Conservation (phyloP, 2,329 filamentous ascomycete species). For the Penicillium rolfsii region DNA sequence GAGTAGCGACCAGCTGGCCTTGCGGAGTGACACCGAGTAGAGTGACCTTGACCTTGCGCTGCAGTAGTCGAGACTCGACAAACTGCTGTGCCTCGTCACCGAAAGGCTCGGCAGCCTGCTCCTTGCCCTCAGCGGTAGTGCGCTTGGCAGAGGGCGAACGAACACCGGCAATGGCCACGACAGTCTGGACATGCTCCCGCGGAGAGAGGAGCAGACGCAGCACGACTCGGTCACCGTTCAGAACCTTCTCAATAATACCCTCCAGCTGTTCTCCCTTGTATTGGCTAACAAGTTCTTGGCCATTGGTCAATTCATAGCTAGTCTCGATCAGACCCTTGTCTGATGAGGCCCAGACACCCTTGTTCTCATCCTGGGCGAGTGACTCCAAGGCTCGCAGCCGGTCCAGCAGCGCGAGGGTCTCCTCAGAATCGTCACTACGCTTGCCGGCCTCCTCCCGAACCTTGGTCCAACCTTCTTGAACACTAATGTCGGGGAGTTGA, state of each 20-base stretch:
- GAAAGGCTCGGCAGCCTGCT: conserved; percentile 83
- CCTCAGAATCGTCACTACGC: conserved; percentile 79
- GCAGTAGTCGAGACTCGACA: conserved; percentile 81
- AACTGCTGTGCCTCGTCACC: conserved; percentile 88
- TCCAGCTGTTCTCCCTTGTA: conserved; percentile 86
- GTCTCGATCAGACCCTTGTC: conserved; percentile 71
- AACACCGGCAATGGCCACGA: conserved; percentile 86
- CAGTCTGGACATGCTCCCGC: conserved; percentile 83
- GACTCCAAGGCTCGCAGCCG: conserved; percentile 76
- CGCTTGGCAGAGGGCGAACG: conserved; percentile 88
- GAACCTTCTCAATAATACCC: conserved; percentile 84
- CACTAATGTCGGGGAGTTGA: conserved; percentile 76
- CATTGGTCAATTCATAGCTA: conserved; percentile 77
- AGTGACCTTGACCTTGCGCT: conserved; percentile 80
- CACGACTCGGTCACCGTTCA: conserved; percentile 88
- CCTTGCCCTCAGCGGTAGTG: conserved; percentile 75
- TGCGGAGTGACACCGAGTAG: conserved; percentile 87
- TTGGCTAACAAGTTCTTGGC: conserved; percentile 74
- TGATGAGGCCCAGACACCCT: conserved; percentile 76
- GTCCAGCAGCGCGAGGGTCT: conserved; percentile 70
- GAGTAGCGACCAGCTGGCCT: conserved; percentile 83
- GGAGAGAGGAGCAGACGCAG: conserved; percentile 79
- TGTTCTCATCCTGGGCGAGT: conserved; percentile 74
- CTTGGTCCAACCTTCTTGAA: conserved; percentile 90
- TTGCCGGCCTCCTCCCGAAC: conserved; percentile 91